Evolutionary conservation across 306 rosid species (phyloP), one percentile per base, ranked within the genome.

Genomic region (Lotus japonicus): DNA sequence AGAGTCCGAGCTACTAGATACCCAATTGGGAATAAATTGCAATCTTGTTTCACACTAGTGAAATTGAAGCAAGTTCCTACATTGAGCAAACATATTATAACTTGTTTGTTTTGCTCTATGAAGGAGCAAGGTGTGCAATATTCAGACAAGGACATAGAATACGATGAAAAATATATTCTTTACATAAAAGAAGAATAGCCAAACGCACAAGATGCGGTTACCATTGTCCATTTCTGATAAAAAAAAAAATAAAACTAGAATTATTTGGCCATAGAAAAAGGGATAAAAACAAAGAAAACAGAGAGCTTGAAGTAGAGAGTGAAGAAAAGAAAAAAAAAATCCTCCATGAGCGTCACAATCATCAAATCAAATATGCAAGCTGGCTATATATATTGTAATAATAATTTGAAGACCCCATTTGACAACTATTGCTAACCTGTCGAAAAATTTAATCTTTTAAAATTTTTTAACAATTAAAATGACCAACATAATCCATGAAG

Each of bases 321-420:
- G 53, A 19, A 50, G 48, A 73, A 67, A 60, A 19, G 41, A 48
- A 73, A 73, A n/a, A n/a, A n/a, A n/a, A 61, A 35, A 45, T 23
- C 56, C 45, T 26, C 53, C 58, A 39, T 64, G 64, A 36, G 48
- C 72, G 31, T 63, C 68, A 57, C 11, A 61, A 7, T 41, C 64
- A 58, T 65, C 53, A 65, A 78, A 61, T 21, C 1, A 21, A 21
- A 21, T 44, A 71, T 43, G 80, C 77, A 35, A 75, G 81, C 73
- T 80, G 74, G 74, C 78, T 70, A 38, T 26, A 64, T 26, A 26
- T 26, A 26, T 26, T 21, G 4, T 62, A 55, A 48, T 33, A 68
- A 77, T 64, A 68, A 77, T 77, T 39, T 42, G 4, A 63, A 67
- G 23, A 76, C 58, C 64, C 51, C 63, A 70, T 33, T 18, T 51